These are phyloP conservation scores for Cephaloascus fragrans DNA, from an alignment of 805 yeast species.

Conservation along the genomic window DNA sequence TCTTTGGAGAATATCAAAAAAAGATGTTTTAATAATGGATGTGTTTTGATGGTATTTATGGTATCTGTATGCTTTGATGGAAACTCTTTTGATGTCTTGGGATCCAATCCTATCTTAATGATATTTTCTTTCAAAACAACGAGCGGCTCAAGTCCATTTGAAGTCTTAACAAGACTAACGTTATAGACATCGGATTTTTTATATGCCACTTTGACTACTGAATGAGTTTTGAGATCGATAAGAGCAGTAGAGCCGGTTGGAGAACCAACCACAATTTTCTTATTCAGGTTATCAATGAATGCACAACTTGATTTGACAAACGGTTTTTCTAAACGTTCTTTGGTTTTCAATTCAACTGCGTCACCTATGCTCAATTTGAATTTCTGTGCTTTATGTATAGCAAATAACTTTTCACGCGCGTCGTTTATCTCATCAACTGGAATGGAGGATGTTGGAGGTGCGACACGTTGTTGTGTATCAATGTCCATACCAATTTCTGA, in stretches of 20 bases:
- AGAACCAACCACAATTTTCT: slow-evolving; percentile 5
- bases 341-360: slow-evolving; percentile 6
- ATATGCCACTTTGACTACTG: slow-evolving; percentile 4
- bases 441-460: slow-evolving; percentile 1
- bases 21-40: slow-evolving; percentile 20
- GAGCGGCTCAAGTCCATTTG: neutral
- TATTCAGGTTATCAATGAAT: slow-evolving; percentile 1
- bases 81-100: neutral
- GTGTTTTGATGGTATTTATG: slow-evolving; percentile 16
- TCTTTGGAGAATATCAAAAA: slow-evolving; percentile 16
- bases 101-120: neutral
- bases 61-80: neutral
- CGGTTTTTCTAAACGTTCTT: slow-evolving; percentile 2
- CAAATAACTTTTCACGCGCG: slow-evolving; percentile 24
- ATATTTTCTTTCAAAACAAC: neutral
- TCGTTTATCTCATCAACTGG: slow-evolving; percentile 13
- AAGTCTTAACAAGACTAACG: neutral
- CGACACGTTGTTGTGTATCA: neutral
- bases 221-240: slow-evolving; percentile 4
- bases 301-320: slow-evolving; percentile 6
- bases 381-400: slow-evolving; percentile 24
- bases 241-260: slow-evolving; percentile 7
- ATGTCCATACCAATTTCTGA: slow-evolving; percentile 1
- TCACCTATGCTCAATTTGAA: slow-evolving; percentile 10
- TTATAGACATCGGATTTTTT: slow-evolving; percentile 1